Percentiles rank a stretch among this genome's conserved stretches.
These are phyloP conservation scores for Castanea crenata DNA, from an alignment of 306 rosid genomes.

Conservation along the genomic window DNA sequence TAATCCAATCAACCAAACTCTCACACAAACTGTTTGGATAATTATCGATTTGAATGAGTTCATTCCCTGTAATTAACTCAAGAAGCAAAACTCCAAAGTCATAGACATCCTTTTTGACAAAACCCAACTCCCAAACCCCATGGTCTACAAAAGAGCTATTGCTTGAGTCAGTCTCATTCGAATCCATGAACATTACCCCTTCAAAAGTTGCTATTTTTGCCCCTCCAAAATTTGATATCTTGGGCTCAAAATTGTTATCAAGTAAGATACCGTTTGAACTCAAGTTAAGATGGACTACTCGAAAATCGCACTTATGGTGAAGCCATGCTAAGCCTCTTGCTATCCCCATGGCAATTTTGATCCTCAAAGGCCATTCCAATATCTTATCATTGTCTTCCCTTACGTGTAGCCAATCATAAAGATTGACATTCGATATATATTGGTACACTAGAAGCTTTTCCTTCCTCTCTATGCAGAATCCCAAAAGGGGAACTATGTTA, in stretches of 20 bases:
- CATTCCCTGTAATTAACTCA: slow-evolving; percentile 29
- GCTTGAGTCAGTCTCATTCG: background rate
- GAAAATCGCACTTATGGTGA: too few relatives aligned
- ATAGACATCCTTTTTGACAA: slow-evolving; percentile 33
- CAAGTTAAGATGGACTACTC: too few relatives aligned
- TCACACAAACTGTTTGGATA: rapidly evolving
- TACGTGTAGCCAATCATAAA: background rate
- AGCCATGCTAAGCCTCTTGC: too few relatives aligned
- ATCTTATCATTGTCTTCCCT: too few relatives aligned
- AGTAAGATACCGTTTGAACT: background rate
- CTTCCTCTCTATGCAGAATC: too few relatives aligned
- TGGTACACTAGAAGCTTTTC: background rate
- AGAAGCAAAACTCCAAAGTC: slow-evolving; percentile 37
- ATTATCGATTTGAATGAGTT: background rate
- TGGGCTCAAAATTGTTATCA: background rate
- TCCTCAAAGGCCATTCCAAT: background rate
- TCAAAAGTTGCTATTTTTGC: background rate
- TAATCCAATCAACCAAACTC: too few relatives aligned
- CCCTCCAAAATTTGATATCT: slow-evolving; percentile 13
- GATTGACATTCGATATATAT: background rate
- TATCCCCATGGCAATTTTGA: too few relatives aligned
- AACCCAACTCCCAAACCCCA: background rate
- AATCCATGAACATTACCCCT: background rate
- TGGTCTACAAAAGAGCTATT: background rate
- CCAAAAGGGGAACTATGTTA: too few relatives aligned